Percentiles rank a stretch among this genome's conserved stretches.
Evolutionary conservation across 1,139 yeast genomes (phyloP).

Genomic region (Candida sojae): DNA sequence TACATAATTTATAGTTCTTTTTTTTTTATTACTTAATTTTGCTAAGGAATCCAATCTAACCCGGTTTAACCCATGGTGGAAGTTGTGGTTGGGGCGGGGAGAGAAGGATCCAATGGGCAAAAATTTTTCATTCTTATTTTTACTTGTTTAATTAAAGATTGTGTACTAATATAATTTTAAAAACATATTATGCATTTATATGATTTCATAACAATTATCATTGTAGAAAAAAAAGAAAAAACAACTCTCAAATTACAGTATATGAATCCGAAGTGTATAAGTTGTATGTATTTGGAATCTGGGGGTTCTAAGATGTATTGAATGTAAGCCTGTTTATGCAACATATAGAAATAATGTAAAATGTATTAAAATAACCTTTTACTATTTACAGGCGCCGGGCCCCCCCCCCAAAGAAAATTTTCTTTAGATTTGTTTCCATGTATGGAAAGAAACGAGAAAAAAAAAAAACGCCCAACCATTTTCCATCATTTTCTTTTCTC

Average conservation of each 20-base stretch:
- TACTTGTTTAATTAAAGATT: constrained; percentile 1
- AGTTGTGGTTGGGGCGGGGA: background rate
- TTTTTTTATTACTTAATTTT: too few relatives aligned
- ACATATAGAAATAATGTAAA: background rate
- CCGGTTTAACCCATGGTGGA: too few relatives aligned
- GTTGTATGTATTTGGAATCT: too few relatives aligned
- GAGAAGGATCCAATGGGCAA: too few relatives aligned
- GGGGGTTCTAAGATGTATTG: too few relatives aligned
- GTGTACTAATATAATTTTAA: background rate
- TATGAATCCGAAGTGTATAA: too few relatives aligned
- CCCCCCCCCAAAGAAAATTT: too few relatives aligned
- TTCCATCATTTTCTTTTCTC: background rate
- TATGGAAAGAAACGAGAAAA: background rate
- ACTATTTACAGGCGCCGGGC: too few relatives aligned
- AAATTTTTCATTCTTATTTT: background rate
- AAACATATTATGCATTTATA: background rate
- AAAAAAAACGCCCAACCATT: too few relatives aligned
- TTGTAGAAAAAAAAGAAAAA: background rate
- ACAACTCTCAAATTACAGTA: background rate
- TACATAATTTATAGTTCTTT: too few relatives aligned
- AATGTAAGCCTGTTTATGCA: background rate
- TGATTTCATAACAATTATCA: too few relatives aligned
- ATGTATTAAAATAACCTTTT: background rate
- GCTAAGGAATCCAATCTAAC: too few relatives aligned
- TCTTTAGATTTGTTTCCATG: background rate